A percentile compares a stretch with the other conserved stretches of the same genome.
Conservation (phyloP, 768 basidiomycete species). For the Naganishia onofrii region DNA sequence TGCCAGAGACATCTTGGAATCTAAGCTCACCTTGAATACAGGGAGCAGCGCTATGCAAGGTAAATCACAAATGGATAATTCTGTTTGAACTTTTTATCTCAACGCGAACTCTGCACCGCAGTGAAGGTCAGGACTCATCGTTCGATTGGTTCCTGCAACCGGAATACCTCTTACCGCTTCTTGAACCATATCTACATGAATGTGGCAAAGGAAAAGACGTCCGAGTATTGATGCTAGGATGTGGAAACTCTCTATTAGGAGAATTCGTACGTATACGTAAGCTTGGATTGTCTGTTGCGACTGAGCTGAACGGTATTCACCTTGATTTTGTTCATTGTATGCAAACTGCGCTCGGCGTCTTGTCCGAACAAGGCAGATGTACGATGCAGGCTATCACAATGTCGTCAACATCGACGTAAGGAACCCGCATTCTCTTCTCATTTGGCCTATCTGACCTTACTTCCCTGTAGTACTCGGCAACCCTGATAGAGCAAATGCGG, state of each 20-base stretch:
- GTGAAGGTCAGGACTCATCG: constrained; percentile 44
- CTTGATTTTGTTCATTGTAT: not conserved
- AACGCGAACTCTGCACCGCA: constrained; percentile 13
- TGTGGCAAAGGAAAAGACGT: constrained; percentile 37
- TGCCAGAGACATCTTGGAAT: not conserved
- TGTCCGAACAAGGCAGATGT: constrained; percentile 40
- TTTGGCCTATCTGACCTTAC: not conserved
- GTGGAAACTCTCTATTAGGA: constrained; percentile 47
- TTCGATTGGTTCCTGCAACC: constrained; percentile 53
- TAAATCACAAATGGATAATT: constrained; percentile 28
- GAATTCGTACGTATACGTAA: constrained; percentile 40
- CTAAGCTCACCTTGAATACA: constrained; percentile 23
- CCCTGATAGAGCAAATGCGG: constrained; percentile 50
- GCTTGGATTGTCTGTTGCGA: not conserved
- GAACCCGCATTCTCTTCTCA: not conserved
- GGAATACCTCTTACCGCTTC: constrained; percentile 43
- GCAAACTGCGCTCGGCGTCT: not conserved
- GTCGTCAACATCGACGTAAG: constrained; percentile 53
- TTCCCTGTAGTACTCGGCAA: constrained; percentile 43
- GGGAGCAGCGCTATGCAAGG: constrained; percentile 51
- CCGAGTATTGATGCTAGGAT: constrained; percentile 49
- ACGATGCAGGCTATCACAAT: constrained; percentile 51
- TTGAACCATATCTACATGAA: constrained; percentile 37
- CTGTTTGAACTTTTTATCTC: not conserved
- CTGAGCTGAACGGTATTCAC: not conserved